Conservation (phyloP, 306 rosid species). For the Phaseolus lunatus region DNA sequence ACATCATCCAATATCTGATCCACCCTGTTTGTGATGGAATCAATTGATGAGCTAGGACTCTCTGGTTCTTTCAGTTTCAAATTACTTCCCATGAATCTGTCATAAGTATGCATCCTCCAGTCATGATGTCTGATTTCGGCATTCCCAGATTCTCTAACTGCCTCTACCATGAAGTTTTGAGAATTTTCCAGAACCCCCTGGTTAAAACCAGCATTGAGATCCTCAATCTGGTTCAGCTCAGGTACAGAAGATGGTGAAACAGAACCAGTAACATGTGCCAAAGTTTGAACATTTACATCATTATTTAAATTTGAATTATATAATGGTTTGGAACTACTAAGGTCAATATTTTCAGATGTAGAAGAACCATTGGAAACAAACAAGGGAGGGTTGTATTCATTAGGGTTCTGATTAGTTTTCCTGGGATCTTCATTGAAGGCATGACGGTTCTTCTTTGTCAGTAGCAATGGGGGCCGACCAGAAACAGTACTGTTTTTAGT, state of each 20-base stretch:
- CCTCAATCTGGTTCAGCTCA: constrained; percentile 54
- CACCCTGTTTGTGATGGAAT: constrained; percentile 61
- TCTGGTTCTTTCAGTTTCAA: constrained; percentile 68
- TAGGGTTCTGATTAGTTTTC: constrained; percentile 65
- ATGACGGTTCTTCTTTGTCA: constrained; percentile 83
- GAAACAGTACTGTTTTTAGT: constrained; percentile 57
- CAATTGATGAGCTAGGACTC: constrained; percentile 61
- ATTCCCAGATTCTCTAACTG: constrained; percentile 51
- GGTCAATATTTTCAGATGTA: constrained; percentile 58
- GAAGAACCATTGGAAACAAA: constrained; percentile 68
- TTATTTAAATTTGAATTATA: constrained; percentile 50
- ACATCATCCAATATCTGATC: constrained; percentile 87
- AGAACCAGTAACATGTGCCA: constrained; percentile 45
- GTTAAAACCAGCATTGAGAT: constrained; percentile 45
- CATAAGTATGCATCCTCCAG: constrained; percentile 62
- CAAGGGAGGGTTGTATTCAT: constrained; percentile 63
- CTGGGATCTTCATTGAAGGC: constrained; percentile 80
- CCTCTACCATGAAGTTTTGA: constrained; percentile 47
- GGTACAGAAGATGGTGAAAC: constrained; percentile 41
- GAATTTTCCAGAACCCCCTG: constrained; percentile 51
- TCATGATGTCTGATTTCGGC: constrained; percentile 55
- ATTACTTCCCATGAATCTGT: constrained; percentile 69
- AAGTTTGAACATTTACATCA: constrained; percentile 50
- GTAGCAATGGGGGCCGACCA: constrained; percentile 70
- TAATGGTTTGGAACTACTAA: constrained; percentile 54